phyloP scores from a whole-genome alignment of 1,139 yeast species.

The Geotrichum fermentans region DNA sequence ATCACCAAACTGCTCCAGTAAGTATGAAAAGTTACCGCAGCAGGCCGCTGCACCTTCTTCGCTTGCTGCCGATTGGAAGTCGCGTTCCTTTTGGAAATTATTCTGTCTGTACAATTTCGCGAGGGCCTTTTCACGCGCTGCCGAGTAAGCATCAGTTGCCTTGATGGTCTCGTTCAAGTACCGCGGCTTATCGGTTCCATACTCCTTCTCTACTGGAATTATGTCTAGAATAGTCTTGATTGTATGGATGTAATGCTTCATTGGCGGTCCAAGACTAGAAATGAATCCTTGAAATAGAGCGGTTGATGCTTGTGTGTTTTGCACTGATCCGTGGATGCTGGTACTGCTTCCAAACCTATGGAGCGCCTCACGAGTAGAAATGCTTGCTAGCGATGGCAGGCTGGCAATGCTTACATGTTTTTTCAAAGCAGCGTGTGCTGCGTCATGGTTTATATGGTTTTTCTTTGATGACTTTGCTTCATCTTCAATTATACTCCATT shows the following conservation, averaged over 20 bases:
- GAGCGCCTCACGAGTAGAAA: background rate
- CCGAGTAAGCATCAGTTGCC: constrained; percentile 54
- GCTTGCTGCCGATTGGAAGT: constrained; percentile 47
- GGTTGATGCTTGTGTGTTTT: background rate
- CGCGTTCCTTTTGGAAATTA: constrained; percentile 34
- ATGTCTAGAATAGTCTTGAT: constrained; percentile 56
- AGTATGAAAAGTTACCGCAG: constrained; percentile 72
- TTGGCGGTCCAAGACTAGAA: background rate
- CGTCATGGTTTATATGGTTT: background rate
- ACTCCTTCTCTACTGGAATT: constrained; percentile 50
- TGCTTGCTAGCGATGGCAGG: background rate
- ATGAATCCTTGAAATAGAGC: background rate
- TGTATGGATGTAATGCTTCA: constrained; percentile 55
- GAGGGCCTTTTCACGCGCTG: constrained; percentile 55
- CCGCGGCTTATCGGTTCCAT: constrained; percentile 41
- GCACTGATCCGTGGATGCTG: background rate
- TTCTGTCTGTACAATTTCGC: constrained; percentile 55
- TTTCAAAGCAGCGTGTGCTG: background rate
- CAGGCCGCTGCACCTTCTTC: constrained; percentile 82
- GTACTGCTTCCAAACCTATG: background rate
- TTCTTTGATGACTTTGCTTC: background rate
- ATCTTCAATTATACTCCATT: constrained; percentile 42
- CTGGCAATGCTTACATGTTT: constrained; percentile 1
- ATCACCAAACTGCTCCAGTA: constrained; percentile 57
- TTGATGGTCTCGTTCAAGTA: constrained; percentile 47